Base-by-base conservation (phyloP, 148 eudicot species). In the Rhododendron griersonianum region DNA sequence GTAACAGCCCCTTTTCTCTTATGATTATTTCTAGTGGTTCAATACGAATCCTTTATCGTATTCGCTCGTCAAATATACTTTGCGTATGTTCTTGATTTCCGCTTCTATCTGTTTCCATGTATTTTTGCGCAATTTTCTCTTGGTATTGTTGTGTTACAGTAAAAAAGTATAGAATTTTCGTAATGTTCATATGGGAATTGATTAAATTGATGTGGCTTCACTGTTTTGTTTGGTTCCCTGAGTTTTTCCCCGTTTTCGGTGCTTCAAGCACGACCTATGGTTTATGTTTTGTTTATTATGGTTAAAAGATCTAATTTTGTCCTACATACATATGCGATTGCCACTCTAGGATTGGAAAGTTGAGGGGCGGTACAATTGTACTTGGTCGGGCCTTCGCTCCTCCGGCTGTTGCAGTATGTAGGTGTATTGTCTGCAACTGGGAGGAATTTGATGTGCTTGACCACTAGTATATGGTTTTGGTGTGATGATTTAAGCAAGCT, bases 1-100 rank as follows among this genome's bases (percentile, higher is more conserved):
- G 99, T 97, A 93, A 85, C n/a, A 25, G 0, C 75, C 47, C 47
- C 65, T 23, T 67, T 78, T 77, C 80, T 80, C 23, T 16, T 16
- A 0, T 55, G 59, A 53, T 53, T 53, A 39, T 39, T 39, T 39
- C 59, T 53, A 4, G 1, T 53, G 16, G 19, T 18, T 55, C 19
- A 55, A 15, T 50, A 4, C 37, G 59, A 50, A 48, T 50, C 30
- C 67, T 8, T 50, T 82, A 21, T 37, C 5, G 0, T 39, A 10
- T 25, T 61, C 28, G 13, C 48, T 23, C 45, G 25, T 53, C 47
- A 33, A 35, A 35, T 55, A 30, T 82, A 48, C 63, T 39, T 21
- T 1, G 23, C 44, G 19, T 1, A 28, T 81, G 48, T 59, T 3
- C 25, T 41, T 41, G 51, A 61, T 71, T n/a, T 59, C 59, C 53